Conservation (phyloP, 345 rosid species). For the Sonneratia alba region DNA sequence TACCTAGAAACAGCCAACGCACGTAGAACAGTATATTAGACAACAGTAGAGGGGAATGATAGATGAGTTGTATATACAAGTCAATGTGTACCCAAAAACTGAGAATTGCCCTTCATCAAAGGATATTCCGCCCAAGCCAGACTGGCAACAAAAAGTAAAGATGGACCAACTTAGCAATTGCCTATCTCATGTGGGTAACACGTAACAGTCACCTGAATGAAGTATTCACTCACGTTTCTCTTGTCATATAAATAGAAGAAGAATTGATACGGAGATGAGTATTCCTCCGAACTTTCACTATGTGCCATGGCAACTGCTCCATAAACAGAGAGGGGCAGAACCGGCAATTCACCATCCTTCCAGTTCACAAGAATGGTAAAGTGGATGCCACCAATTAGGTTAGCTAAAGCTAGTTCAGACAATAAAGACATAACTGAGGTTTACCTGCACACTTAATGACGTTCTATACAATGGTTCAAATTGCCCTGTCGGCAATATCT, state of each 20-base stretch:
- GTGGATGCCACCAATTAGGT: neutral
- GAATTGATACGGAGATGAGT: constrained; percentile 82
- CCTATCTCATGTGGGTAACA: neutral
- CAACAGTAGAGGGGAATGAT: neutral
- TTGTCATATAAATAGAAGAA: constrained; percentile 88
- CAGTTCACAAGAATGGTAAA: neutral
- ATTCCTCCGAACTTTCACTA: constrained; percentile 70
- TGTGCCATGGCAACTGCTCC: constrained; percentile 97
- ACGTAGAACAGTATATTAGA: neutral
- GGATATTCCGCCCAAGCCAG: constrained; percentile 93
- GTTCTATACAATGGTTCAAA: constrained; percentile 91
- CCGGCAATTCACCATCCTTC: constrained; percentile 85
- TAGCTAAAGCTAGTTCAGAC: neutral
- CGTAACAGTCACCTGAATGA: neutral
- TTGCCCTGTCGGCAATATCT: constrained; percentile 84
- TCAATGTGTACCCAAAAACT: constrained; percentile 57
- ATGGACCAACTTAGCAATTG: neutral
- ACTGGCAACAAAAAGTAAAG: constrained; percentile 20
- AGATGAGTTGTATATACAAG: neutral
- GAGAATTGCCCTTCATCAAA: constrained; percentile 95
- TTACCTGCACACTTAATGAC: constrained; percentile 63
- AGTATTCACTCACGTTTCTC: constrained; percentile 48
- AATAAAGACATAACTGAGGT: neutral
- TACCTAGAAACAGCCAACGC: constrained; percentile 27
- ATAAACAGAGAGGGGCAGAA: constrained; percentile 77